A percentile compares a stretch with the other conserved stretches of the same genome.
These are phyloP conservation scores for Collybia nuda DNA, from an alignment of 768 basidiomycete genomes.

Conservation along the genomic window DNA sequence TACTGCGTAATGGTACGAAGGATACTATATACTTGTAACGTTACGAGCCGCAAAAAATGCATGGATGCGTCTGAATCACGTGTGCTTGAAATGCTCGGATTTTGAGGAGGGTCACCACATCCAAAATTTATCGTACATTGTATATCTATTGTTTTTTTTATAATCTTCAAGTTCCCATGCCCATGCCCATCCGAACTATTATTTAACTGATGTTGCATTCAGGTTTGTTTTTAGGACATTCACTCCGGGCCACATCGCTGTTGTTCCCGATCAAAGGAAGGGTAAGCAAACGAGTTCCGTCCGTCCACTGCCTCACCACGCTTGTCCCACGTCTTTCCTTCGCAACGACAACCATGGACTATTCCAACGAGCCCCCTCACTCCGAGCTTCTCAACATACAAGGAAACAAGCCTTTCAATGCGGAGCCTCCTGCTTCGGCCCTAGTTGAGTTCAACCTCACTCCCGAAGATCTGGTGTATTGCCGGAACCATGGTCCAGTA, in stretches of 20 bases:
- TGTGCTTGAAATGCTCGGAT: constrained; percentile 2
- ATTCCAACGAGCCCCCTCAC: constrained; percentile 46
- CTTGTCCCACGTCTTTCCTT: constrained; percentile 6
- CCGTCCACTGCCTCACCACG: constrained; percentile 1
- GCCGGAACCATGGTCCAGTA: constrained; percentile 70
- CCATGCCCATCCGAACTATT: no score
- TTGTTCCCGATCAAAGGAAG: not conserved
- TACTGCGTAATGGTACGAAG: not conserved
- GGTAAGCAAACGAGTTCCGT: constrained; percentile 10
- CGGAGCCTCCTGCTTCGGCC: constrained; percentile 57
- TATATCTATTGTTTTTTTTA: no score
- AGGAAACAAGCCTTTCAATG: constrained; percentile 59
- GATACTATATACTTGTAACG: not conserved
- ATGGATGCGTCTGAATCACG: constrained; percentile 11
- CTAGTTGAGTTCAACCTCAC: constrained; percentile 62
- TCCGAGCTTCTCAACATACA: constrained; percentile 47
- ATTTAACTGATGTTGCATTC: no score
- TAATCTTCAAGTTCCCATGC: no score
- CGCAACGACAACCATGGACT: constrained; percentile 39
- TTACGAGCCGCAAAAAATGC: constrained; percentile 6
- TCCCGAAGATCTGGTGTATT: constrained; percentile 64
- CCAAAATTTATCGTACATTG: not conserved
- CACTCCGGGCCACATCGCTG: no score
- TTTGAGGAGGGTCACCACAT: not conserved
- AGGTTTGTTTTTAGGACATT: no score